Percentiles rank a stretch among this genome's conserved stretches.
phyloP scores from a whole-genome alignment of 192 early-diverging fungal genomes.

The Linnemannia elongata region DNA sequence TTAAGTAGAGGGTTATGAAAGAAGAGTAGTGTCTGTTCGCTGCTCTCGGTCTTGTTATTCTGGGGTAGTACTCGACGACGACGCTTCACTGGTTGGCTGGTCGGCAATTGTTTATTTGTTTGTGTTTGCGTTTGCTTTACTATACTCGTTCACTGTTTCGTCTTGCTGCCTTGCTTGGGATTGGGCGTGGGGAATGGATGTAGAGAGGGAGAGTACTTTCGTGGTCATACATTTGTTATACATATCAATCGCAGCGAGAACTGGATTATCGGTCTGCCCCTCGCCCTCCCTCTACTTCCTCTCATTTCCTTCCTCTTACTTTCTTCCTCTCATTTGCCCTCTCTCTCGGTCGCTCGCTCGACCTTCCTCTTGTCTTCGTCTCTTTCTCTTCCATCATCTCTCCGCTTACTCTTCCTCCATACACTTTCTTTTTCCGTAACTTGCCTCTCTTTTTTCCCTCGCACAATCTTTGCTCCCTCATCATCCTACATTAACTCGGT shows the following conservation, averaged over 20 bases:
- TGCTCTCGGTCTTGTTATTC: background rate
- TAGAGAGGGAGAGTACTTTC: background rate
- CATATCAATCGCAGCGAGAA: background rate
- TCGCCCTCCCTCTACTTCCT: background rate
- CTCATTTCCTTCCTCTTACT: background rate
- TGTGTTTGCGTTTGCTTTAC: background rate
- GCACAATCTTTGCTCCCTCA: no score
- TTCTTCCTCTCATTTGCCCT: background rate
- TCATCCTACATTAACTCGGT: no score
- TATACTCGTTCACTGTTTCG: background rate
- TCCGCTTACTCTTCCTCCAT: background rate
- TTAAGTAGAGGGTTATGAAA: no score
- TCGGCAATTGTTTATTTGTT: background rate
- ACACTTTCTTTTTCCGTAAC: background rate
- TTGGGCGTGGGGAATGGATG: background rate
- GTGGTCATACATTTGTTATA: background rate
- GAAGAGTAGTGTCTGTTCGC: background rate
- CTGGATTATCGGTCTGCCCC: background rate
- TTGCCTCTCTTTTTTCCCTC: background rate
- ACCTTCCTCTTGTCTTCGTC: background rate
- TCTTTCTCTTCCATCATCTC: background rate
- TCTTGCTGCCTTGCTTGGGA: background rate
- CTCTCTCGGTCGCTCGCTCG: background rate
- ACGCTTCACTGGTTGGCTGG: background rate
- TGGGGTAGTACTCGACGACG: background rate